Evolutionary conservation across 257 asterid genomes (phyloP), one percentile per base, ranked within the genome.

Genomic region (Ophiorrhiza pumila): DNA sequence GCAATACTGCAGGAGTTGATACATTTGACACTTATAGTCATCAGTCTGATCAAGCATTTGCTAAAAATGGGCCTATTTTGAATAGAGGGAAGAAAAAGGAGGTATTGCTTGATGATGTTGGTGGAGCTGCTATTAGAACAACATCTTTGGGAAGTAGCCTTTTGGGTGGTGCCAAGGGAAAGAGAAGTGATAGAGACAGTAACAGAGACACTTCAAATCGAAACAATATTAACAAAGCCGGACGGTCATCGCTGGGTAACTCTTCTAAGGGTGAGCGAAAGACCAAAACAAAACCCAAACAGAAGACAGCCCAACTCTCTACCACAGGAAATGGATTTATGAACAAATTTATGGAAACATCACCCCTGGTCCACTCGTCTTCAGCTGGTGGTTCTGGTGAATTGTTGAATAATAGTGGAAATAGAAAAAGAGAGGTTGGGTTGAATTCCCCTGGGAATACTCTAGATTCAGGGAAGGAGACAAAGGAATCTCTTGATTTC

Each of bases 51-150:
- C 89, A 74, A 15, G 77, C 88, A 66, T 80, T 79, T 71, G 88
- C 84, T 15, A 85, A 80, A 81, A 85, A 76, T 43, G 91, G 97
- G 65, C 89, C 97, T 35, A 67, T 80, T 74, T 81, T 85, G 65
- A 91, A 89, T 80, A 84, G 96, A 77, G 97, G 94, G 77, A 91
- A 84, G 92, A 93, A 86, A 76, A 93, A 84, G 82, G 98, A 93
- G 84, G 82, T 89, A 72, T 79, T 84, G 59, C 96, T 91, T 57
- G 96, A 93, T 68, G 94, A 89, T 64, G 92, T 90, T 66, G 91
- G 85, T 39, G 92, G 88, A 35, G 80, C 91, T 58, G 77, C 73
- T n/a, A 79, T 80, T 64, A 82, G 89, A 80, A 80, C 86, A 73
- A 74, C 89, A 13, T 76, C 88, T 72, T 79, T 90, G 42, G 95